Evolutionary conservation across 768 basidiomycete genomes (phyloP).

Genomic region (Podaxis sp.): DNA sequence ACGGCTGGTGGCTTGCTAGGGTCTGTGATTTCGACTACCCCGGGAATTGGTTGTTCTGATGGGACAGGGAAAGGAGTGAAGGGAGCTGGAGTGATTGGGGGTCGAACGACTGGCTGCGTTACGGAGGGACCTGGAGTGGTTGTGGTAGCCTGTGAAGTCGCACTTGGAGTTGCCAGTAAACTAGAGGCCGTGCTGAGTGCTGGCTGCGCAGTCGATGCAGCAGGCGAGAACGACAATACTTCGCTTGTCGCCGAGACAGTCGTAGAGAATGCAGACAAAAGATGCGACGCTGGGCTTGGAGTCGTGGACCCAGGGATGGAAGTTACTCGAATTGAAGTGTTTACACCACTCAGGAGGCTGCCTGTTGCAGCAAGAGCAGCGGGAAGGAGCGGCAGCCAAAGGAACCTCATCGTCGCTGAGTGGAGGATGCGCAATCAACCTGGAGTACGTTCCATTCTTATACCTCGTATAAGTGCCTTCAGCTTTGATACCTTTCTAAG

Average conservation of each 20-base stretch:
- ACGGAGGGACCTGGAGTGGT: slow-evolving; percentile 1
- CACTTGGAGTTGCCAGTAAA: background rate
- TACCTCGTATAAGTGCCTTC: background rate
- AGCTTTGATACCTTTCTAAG: background rate
- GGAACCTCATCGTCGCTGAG: slow-evolving; percentile 4
- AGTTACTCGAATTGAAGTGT: background rate
- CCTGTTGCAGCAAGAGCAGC: slow-evolving; percentile 1
- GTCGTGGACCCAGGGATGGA: background rate
- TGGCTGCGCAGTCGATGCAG: background rate
- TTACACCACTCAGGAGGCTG: background rate
- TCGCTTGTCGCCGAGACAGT: background rate
- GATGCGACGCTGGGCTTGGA: background rate
- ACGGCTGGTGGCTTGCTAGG: slow-evolving; percentile 53
- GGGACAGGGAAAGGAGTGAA: slow-evolving; percentile 68
- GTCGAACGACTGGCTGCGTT: slow-evolving; percentile 12
- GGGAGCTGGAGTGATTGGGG: slow-evolving; percentile 23
- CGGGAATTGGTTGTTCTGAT: slow-evolving; percentile 42
- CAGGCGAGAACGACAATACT: background rate
- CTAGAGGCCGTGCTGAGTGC: background rate
- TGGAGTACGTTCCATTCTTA: background rate
- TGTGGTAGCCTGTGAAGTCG: background rate
- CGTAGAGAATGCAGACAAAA: background rate
- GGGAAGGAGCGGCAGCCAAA: slow-evolving; percentile 12
- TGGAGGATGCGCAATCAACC: background rate
- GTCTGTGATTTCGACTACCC: slow-evolving; percentile 15